Evolutionary conservation across 192 early-diverging fungal species (phyloP), one percentile per base, ranked within the genome.

Genomic region (Chytriomyces sp.): DNA sequence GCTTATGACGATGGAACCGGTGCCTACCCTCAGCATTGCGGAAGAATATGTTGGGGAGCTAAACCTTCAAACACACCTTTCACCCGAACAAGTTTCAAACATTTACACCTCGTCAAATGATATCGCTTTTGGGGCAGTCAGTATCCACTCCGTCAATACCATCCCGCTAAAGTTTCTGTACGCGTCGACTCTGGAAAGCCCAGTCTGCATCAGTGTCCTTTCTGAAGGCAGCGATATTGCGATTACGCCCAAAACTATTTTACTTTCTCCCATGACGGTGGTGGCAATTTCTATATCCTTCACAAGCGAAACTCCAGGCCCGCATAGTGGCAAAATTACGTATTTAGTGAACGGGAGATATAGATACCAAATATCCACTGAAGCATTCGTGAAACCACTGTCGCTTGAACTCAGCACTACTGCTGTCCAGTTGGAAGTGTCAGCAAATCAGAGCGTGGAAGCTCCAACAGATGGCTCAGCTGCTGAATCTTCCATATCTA

Each of bases 321-420:
- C 18, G 8, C 79, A 77, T 57, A 63, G 69, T 16, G 49, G 63
- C 0, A 80, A 79, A 26, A 57, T 88, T 1, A 86, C 76, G 0
- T 88, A 88, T 67, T 18, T 86, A 8, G 80, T 88, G 11, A 88
- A 88, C 77, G 83, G 83, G 13, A 71, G 87, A 60, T 85, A 88
- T 74, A 83, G 78, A 67, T 86, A 86, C 64, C 81, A 82, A 48
- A 67, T 88, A 49, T 79, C 79, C 6, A 65, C 83, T 24, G 60
- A 67, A 20, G 84, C 78, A 0, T 57, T 47, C 7, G 82, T 88
- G 5, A 44, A 71, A 11, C 80, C 81, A 1, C 61, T 85, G 16
- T 26, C 11, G 7, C 77, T 87, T 5, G 75, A 80, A 28, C 43
- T 82, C 28, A 60, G 49, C 35, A 24, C 47, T 16, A 57, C 48